These are phyloP conservation scores for Pestalotiopsis sp. DNA, from an alignment of 2,329 filamentous ascomycete genomes.

Conservation along the genomic window DNA sequence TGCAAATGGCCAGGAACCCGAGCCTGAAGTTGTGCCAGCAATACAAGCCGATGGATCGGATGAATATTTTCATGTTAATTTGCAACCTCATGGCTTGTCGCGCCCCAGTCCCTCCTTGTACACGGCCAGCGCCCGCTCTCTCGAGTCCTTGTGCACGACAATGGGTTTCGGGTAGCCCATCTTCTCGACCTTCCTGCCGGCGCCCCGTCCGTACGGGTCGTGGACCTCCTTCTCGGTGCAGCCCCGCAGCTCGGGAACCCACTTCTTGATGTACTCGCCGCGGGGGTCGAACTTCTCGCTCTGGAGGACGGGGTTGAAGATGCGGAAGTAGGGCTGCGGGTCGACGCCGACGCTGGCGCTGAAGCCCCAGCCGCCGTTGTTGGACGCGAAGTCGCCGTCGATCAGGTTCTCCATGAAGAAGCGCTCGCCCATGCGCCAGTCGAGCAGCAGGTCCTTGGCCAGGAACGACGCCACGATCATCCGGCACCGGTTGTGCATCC, in stretches of 20 bases:
- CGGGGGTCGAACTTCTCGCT: conserved; percentile 83
- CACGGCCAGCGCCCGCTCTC: conserved; percentile 67
- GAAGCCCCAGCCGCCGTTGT: conserved; percentile 68
- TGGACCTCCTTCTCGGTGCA: conserved; percentile 73
- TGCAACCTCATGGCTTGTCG: conserved; percentile 33
- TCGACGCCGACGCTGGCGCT: conserved; percentile 63
- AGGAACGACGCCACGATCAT: conserved; percentile 86
- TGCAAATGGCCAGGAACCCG: too few species aligned
- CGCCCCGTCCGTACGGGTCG: conserved; percentile 75
- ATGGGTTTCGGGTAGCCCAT: conserved; percentile 75
- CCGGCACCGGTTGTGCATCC: conserved; percentile 84
- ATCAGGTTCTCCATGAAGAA: conserved; percentile 83
- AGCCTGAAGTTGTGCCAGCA: too few species aligned
- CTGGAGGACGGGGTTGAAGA: conserved; percentile 86
- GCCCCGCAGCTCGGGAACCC: conserved; percentile 74
- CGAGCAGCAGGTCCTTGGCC: conserved; percentile 77
- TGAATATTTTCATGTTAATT: not conserved
- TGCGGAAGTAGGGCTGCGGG: conserved; percentile 86
- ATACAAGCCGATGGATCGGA: too few species aligned
- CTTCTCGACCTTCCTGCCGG: conserved; percentile 59
- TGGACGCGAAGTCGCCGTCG: conserved; percentile 79
- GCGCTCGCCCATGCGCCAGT: conserved; percentile 81
- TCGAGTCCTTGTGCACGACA: conserved; percentile 71
- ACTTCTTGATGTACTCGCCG: conserved; percentile 80
- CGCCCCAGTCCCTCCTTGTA: conserved; percentile 69